Base-by-base conservation (phyloP, 2,329 filamentous ascomycete genomes). In the Aspergillus sp. region DNA sequence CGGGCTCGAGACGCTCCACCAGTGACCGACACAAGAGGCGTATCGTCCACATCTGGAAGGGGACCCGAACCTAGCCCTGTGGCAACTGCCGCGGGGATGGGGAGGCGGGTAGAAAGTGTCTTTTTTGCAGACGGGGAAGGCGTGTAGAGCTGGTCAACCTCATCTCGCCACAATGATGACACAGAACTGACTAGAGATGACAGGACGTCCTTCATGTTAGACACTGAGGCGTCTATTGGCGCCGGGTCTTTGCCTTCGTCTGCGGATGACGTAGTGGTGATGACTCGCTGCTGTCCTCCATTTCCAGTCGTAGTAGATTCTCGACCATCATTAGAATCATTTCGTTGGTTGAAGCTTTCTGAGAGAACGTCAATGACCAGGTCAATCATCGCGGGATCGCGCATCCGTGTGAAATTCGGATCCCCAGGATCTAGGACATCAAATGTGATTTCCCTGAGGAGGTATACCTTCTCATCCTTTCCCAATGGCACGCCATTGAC, bases 391-490 rank as follows among this genome's bases (percentile, higher is more conserved):
- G 89, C 81, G 4, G 84, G 75, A 67, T 96, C 90, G 47, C 90
- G 85, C 24, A 93, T 81, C 27, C 90, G 84, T 9, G 87, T 90
- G 72, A 97, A 97, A 57, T 93, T 88, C 14, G 92, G 90, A 73
- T 97, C 93, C 21, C 86, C 84, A 5, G 77, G 75, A 67, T 78
- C 78, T 35, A 81, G 66, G 37, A 92, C 84, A 63, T 90, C 88
- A 57, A 89, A 86, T 27, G 91, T 86, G 24, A 93, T 84, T 57
- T 91, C 86, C 23, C 89, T 86, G 47, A 89, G 83, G 62, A 98
- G 84, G 70, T 90, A 90, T 19, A 97, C 86, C 62, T 88, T 90
- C 74, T 98, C 93, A 69, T 98, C 91, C 48, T 90, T 88, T 4
- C 93, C 93, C 3, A 99, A 80, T 1, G 89, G 84, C 41, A 93